These are phyloP conservation scores for Sonneratia caseolaris DNA, from an alignment of 345 rosid species.

Conservation along the genomic window DNA sequence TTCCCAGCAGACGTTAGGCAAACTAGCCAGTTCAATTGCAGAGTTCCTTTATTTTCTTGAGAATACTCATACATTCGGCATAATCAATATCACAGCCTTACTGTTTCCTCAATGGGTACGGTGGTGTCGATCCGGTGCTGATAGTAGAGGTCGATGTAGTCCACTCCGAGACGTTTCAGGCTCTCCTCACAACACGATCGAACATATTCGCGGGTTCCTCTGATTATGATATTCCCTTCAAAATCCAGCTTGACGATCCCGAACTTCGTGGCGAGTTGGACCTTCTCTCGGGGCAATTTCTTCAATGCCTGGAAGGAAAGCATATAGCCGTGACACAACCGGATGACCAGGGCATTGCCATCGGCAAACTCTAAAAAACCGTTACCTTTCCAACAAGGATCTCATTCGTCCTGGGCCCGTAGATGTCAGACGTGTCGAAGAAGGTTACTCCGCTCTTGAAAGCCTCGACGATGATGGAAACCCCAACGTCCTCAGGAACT, in stretches of 20 bases:
- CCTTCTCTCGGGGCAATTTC: constrained; percentile 21
- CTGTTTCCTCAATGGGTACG: not conserved
- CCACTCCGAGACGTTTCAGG: not conserved
- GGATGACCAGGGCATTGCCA: not conserved
- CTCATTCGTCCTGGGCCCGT: not conserved
- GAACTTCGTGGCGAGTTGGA: constrained; percentile 24
- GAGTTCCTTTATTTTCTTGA: not conserved
- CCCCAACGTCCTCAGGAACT: constrained; percentile 9
- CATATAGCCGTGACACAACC: not conserved
- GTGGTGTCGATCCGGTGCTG: not conserved
- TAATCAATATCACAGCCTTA: not conserved
- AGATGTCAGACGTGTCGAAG: constrained; percentile 5
- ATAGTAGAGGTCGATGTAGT: not conserved
- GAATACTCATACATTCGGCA: not conserved
- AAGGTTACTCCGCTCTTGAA: constrained; percentile 11
- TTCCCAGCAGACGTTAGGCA: not conserved
- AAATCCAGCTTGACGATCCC: constrained; percentile 5
- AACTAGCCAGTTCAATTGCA: too few species aligned
- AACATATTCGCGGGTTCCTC: constrained; percentile 12
- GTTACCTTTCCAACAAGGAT: constrained; percentile 9
- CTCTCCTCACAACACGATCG: constrained; percentile 10
- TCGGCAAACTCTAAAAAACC: not conserved
- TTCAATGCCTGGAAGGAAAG: constrained; percentile 15
- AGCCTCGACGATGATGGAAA: constrained; percentile 3
- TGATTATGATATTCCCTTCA: not conserved